Conservation (phyloP, 306 rosid species). For the Lithocarpus polystachyus region DNA sequence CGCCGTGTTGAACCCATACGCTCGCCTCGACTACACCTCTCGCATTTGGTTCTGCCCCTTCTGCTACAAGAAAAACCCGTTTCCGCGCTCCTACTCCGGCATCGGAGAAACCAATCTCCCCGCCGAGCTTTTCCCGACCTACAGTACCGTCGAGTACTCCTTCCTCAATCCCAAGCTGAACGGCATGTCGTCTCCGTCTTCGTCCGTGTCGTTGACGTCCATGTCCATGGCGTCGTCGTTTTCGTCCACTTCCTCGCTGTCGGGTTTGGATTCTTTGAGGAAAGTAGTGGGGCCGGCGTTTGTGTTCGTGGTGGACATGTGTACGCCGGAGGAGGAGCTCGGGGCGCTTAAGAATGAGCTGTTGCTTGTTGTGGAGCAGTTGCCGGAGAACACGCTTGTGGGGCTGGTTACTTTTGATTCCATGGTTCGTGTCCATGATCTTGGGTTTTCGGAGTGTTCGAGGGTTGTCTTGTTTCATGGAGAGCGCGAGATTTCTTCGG, state of each 20-base stretch:
- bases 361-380: constrained; percentile 50
- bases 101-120: constrained; percentile 82
- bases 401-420: constrained; percentile 71
- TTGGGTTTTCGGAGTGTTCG: constrained; percentile 56
- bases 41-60: constrained; percentile 93
- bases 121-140: constrained; percentile 92
- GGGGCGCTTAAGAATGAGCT: constrained; percentile 61
- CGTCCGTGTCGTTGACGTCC: constrained; percentile 29
- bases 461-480: constrained; percentile 57
- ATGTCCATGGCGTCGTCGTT: constrained; percentile 34
- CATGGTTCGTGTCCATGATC: constrained; percentile 71
- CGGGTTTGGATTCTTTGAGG: constrained; percentile 29
- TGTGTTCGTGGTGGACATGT: constrained; percentile 61
- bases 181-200: too few species aligned
- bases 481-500: constrained; percentile 52
- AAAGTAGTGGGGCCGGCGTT: constrained; percentile 51
- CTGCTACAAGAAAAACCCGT: constrained; percentile 57
- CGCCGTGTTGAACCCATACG: constrained; percentile 83
- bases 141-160: constrained; percentile 72
- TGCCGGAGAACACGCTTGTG: constrained; percentile 65
- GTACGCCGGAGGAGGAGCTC: constrained; percentile 53
- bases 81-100: constrained; percentile 63
- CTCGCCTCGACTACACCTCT: constrained; percentile 74
- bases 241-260: constrained; percentile 21
- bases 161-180: constrained; percentile 15